phyloP scores from a whole-genome alignment of 1,139 yeast species.

The Lizanozyma gosingica region DNA sequence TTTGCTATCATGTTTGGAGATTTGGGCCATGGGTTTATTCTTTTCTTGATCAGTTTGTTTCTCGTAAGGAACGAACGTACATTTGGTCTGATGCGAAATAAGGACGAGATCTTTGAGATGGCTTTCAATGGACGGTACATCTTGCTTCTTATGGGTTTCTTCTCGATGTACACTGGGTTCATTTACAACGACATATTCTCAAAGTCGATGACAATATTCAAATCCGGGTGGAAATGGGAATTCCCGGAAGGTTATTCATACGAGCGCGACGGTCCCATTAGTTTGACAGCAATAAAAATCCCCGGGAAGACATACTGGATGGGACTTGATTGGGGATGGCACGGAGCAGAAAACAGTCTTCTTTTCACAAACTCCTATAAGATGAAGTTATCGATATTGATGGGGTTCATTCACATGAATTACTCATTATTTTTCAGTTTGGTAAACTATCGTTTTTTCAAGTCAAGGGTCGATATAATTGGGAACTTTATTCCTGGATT shows the following conservation, averaged over 20 bases:
- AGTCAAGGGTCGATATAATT: slow-evolving; percentile 54
- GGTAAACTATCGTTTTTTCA: slow-evolving; percentile 51
- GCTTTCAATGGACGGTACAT: slow-evolving; percentile 72
- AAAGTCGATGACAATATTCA: slow-evolving; percentile 63
- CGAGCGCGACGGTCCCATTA: slow-evolving; percentile 40
- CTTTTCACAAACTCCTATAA: slow-evolving; percentile 71
- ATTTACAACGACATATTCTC: slow-evolving; percentile 73
- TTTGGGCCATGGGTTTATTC: slow-evolving; percentile 68
- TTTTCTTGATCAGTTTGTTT: slow-evolving; percentile 48
- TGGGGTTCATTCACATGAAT: slow-evolving; percentile 76
- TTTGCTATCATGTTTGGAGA: slow-evolving; percentile 88
- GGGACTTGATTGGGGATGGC: slow-evolving; percentile 77
- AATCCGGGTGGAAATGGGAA: slow-evolving; percentile 66
- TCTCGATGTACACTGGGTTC: slow-evolving; percentile 73
- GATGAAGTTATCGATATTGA: slow-evolving; percentile 71
- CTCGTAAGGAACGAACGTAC: slow-evolving; percentile 55
- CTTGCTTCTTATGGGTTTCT: slow-evolving; percentile 62
- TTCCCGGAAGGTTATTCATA: slow-evolving; percentile 36
- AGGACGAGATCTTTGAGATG: slow-evolving; percentile 79
- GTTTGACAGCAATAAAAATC: slow-evolving; percentile 12
- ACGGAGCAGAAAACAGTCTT: slow-evolving; percentile 69
- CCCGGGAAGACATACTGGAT: slow-evolving; percentile 50
- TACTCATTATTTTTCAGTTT: slow-evolving; percentile 64
- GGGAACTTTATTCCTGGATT: slow-evolving; percentile 78
- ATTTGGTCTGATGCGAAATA: slow-evolving; percentile 44